A percentile compares a stretch with the other conserved stretches of the same genome.
Conservation (phyloP, 192 early-diverging fungal species). For the Coemansia sp. region DNA sequence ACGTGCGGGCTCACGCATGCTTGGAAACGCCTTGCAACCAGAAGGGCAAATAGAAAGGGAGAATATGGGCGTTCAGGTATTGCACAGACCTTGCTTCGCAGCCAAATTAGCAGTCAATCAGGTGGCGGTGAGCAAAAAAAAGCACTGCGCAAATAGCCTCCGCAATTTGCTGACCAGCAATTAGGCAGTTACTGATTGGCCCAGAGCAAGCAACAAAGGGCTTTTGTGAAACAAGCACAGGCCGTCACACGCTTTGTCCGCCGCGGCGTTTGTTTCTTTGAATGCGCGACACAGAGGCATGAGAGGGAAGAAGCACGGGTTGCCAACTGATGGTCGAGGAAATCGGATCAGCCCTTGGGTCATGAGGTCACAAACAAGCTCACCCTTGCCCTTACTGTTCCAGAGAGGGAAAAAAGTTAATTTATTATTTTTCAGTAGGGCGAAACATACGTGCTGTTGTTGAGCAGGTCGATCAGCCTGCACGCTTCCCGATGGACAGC, state of each 20-base stretch:
- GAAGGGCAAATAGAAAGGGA: too few species aligned
- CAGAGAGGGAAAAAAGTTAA: background rate
- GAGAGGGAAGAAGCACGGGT: background rate
- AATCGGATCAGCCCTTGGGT: background rate
- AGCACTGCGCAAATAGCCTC: conserved; percentile 1
- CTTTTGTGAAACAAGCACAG: background rate
- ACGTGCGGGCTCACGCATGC: background rate
- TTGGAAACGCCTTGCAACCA: too few species aligned
- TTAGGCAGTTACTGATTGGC: conserved; percentile 8
- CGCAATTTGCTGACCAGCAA: background rate
- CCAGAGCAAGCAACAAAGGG: background rate
- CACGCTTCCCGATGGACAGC: conserved; percentile 32
- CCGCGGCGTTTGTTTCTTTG: too few species aligned
- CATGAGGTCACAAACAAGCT: background rate
- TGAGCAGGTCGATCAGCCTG: conserved; percentile 36
- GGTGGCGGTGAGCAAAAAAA: background rate
- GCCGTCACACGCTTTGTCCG: background rate
- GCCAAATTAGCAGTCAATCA: too few species aligned
- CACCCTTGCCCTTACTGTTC: too few species aligned
- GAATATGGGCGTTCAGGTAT: too few species aligned
- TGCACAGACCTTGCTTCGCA: too few species aligned
- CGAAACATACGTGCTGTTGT: conserved; percentile 49
- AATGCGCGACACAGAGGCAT: too few species aligned
- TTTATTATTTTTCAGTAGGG: conserved; percentile 27
- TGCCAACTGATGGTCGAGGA: background rate